These are phyloP conservation scores for Kwoniella shivajii DNA, from an alignment of 1,284 basidiomycete genomes.

Conservation along the genomic window DNA sequence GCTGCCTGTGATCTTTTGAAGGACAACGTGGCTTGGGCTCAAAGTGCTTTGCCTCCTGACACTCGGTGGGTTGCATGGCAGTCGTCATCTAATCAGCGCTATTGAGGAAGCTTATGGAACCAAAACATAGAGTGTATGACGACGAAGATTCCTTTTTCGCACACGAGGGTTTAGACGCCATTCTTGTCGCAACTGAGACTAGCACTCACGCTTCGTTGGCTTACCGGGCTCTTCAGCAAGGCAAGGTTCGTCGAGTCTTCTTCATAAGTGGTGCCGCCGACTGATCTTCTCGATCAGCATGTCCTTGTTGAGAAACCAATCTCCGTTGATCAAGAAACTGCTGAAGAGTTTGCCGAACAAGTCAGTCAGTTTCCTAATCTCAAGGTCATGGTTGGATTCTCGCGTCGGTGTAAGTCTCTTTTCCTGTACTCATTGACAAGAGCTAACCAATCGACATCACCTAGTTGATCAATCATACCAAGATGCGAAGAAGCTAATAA, in stretches of 20 bases:
- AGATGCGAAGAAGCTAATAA: background rate
- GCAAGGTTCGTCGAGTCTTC: background rate
- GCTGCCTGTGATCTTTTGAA: slow-evolving; percentile 18
- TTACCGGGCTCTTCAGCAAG: background rate
- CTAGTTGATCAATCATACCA: background rate
- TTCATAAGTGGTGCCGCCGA: background rate
- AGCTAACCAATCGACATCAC: background rate
- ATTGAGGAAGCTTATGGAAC: too few relatives aligned
- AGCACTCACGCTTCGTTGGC: background rate
- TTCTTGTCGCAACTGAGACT: background rate
- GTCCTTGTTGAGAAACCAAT: background rate
- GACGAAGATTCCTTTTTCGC: background rate
- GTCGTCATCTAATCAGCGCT: too few relatives aligned
- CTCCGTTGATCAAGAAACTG: background rate
- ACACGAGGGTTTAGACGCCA: background rate
- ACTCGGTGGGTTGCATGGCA: background rate
- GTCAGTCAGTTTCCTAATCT: background rate
- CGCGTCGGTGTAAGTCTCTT: background rate
- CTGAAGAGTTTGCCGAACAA: background rate
- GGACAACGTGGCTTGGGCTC: background rate
- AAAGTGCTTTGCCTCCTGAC: slow-evolving; percentile 14
- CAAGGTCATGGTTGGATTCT: slow-evolving; percentile 7
- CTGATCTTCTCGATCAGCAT: background rate
- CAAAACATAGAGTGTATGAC: background rate
- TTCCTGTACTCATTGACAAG: background rate